A percentile compares a stretch with the other conserved stretches of the same genome.
These are phyloP conservation scores for Aspergillus saccharolyticus DNA, from an alignment of 495 filamentous ascomycete genomes.

Conservation along the genomic window DNA sequence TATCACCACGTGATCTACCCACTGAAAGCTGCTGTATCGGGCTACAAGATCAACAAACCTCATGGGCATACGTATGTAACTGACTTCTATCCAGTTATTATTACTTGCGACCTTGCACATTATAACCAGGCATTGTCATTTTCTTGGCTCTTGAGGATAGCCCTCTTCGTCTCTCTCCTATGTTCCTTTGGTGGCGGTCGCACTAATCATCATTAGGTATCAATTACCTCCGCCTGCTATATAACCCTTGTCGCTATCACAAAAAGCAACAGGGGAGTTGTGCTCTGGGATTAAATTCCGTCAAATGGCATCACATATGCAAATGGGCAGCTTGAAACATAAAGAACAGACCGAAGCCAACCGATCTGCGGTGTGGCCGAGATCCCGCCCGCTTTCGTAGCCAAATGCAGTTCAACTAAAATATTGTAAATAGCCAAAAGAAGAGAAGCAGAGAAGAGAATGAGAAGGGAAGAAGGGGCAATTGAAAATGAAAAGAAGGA, in stretches of 20 bases:
- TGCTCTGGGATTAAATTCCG: conserved; percentile 16
- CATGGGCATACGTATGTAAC: no score
- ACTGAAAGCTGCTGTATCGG: no score
- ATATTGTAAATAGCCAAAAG: conserved; percentile 15
- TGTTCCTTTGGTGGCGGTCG: conserved; percentile 11
- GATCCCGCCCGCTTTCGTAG: conserved; percentile 16
- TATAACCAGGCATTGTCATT: conserved; percentile 10
- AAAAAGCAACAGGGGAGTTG: conserved; percentile 13
- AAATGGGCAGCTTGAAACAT: conserved; percentile 18
- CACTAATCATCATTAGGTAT: conserved; percentile 9
- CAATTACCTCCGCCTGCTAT: conserved; percentile 14
- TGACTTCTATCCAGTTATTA: not conserved
- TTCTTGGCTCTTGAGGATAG: conserved; percentile 9
- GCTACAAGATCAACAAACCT: no score
- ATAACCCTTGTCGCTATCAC: conserved; percentile 9
- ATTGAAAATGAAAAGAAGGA: conserved; percentile 20
- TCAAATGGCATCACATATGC: conserved; percentile 26
- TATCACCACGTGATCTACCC: conserved; percentile 10
- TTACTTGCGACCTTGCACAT: not conserved
- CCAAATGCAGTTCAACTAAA: conserved; percentile 14
- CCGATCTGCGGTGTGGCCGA: conserved; percentile 22
- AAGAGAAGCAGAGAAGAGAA: conserved; percentile 15
- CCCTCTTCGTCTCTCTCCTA: conserved; percentile 13
- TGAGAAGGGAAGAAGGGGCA: conserved; percentile 13
- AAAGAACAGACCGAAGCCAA: conserved; percentile 21